Evolutionary conservation across 108 stramenopile genomes (phyloP), one percentile per base, ranked within the genome.

Genomic region (Nannochloropsis gaditana): DNA sequence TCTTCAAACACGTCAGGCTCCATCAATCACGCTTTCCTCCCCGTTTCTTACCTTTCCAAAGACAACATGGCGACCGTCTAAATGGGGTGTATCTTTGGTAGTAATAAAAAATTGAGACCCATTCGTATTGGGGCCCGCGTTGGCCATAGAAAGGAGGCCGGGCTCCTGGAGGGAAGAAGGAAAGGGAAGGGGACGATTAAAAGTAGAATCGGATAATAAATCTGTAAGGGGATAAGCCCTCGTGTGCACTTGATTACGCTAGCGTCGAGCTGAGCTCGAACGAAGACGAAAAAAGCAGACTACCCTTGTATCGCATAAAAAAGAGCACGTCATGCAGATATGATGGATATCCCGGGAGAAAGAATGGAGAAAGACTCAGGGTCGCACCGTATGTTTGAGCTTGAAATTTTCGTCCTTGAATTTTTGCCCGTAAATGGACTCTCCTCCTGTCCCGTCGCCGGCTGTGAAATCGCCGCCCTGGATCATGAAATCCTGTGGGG

Each of bases 51-150:
- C 47, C 47, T 50, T 50, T 15, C 47, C 47, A 15, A 50, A 50
- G 47, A 50, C 47, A 10, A 50, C 47, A 15, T 50, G 80, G 42
- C 89, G 83, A 8, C 89, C 89, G 84, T 89, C 89, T 19, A 89
- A 80, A 81, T 89, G 89, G 6, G 86, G 86, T 9, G 86, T 83
- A 41, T 83, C 82, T 44, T 44, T 85, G 21, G 80, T 84, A 50
- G 89, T 84, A 3, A 87, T 83, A 47, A 97, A 97, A 87, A 99
- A 97, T 91, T 97, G 96, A 50, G 88, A 90, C 42, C 98, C 97
- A 84, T 96, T 96, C 19, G 95, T 96, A 80, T 93, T 93, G 42
- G 94, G 95, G 1, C 97, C 97, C 50, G 95, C 94, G 89, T 97
- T 86, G 41, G 86, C 89, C 89, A 86, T 89, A 5, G 89, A 85